Base-by-base conservation (phyloP, 1,139 yeast genomes). In the Suhomyces choctaworum region DNA sequence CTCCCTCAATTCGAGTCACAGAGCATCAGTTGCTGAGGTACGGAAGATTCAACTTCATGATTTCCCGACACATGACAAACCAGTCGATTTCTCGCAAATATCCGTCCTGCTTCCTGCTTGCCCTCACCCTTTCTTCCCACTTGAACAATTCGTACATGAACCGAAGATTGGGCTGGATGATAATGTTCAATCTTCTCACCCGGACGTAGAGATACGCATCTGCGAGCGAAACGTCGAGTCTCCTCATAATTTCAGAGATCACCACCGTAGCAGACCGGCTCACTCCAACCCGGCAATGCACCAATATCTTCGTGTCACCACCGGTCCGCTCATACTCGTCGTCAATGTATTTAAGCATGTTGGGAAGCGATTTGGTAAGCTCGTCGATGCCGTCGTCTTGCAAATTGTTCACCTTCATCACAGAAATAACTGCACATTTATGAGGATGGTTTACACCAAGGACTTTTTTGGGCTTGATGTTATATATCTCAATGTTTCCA, bases 51-150 rank as follows among this genome's bases (percentile, higher is more conserved):
- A 90, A 70, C 44, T 73, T 70, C 52, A 83, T 79, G 41, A 90
- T 86, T 51, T 89, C 95, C 29, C 95, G 75, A 58, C 97, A 87
- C 56, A 90, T 66, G n/a, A 85, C 72, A 54, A 80, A 85, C 97
- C 97, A 90, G 53, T 89, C 96, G 31, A 87, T 82, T 45, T 82
- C 89, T 23, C 95, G 64, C 25, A 79, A 56, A 60, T 73, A 66
- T 2, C 42, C 45, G 25, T 48, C 34, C 25, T 28, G 10, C 29
- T 39, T 38, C 36, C 40, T 47, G 47, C 42, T 51, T 44, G 38
- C 36, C 36, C 51, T 53, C 42, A 59, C 61, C 22, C 38, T 47
- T 40, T 71, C 76, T 37, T 70, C 73, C 77, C 77, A 71, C 46
- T 70, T 68, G 53, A 71, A 69, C 38, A 71, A 52, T 42, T 70